Percentiles rank a stretch among this genome's conserved stretches.
phyloP scores from a whole-genome alignment of 108 stramenopile genomes.

The Cyclotella kingstonii region DNA sequence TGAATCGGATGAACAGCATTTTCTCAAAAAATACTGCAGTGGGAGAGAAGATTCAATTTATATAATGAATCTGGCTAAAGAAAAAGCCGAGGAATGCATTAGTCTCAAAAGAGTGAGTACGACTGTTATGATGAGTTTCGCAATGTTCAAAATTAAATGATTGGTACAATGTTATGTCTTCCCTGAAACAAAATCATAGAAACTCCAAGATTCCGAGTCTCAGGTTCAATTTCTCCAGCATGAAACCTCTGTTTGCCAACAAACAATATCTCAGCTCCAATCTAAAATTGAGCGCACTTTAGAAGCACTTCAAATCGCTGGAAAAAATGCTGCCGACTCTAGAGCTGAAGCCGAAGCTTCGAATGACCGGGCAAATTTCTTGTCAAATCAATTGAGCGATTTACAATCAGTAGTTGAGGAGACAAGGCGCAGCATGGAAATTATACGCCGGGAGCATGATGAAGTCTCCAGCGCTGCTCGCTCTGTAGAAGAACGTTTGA shows the following conservation, averaged over 20 bases:
- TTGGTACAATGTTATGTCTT: not conserved
- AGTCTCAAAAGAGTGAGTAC: conserved; percentile 53
- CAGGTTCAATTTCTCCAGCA: conserved; percentile 44
- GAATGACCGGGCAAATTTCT: conserved; percentile 51
- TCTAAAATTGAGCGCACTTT: conserved; percentile 51
- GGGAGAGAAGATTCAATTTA: conserved; percentile 11
- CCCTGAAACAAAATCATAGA: conserved; percentile 22
- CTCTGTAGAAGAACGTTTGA: conserved; percentile 43
- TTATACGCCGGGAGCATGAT: conserved; percentile 55
- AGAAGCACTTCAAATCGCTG: conserved; percentile 60
- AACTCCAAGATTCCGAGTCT: conserved; percentile 54
- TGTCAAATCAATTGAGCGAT: conserved; percentile 47
- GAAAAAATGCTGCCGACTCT: conserved; percentile 53
- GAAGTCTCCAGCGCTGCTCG: conserved; percentile 44
- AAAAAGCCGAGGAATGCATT: conserved; percentile 51
- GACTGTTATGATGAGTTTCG: not conserved
- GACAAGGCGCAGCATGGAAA: conserved; percentile 49
- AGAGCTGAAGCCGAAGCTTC: conserved; percentile 75
- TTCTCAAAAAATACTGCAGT: conserved; percentile 7
- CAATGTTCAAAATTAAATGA: conserved; percentile 1
- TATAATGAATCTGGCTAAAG: conserved; percentile 37
- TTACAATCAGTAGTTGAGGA: conserved; percentile 55
- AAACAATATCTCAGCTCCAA: conserved; percentile 37
- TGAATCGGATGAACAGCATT: conserved; percentile 2
- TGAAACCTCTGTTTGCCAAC: conserved; percentile 43